phyloP scores from a whole-genome alignment of 2,329 filamentous ascomycete species.

The Aspergillus terreus region DNA sequence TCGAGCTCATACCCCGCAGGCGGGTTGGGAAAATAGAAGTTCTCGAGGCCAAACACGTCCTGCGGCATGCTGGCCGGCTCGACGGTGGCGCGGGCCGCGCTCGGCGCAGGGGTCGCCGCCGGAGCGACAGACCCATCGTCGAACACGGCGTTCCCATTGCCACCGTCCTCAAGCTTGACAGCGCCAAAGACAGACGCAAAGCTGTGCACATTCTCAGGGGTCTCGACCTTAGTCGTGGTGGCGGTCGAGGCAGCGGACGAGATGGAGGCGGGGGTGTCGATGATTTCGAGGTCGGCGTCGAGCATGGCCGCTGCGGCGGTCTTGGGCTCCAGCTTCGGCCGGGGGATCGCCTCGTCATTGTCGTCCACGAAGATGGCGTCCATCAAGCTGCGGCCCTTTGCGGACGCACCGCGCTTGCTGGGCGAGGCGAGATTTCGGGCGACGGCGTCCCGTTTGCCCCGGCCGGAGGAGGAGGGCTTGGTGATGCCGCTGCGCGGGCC shows the following conservation, averaged over 20 bases:
- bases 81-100: neutral
- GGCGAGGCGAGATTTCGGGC: conserved; percentile 1
- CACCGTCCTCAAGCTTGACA: neutral
- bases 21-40: conserved; percentile 1
- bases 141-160: too few species aligned
- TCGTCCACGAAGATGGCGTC: conserved; percentile 17
- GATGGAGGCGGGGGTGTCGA: neutral
- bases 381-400: conserved; percentile 1
- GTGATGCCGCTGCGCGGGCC: conserved; percentile 13
- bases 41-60: neutral
- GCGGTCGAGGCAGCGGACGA: neutral
- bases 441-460: neutral
- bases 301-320: neutral
- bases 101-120: neutral
- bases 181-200: neutral
- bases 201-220: neutral
- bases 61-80: neutral
- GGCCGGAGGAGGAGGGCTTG: conserved; percentile 10
- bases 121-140: too few species aligned
- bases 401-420: neutral
- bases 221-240: neutral
- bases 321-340: conserved; percentile 3
- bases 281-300: neutral
- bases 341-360: neutral
- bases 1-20: conserved; percentile 9